A percentile compares a stretch with the other conserved stretches of the same genome.
Evolutionary conservation across 139 green algal species (phyloP).

Genomic region (Zygnema circumcarinatum): DNA sequence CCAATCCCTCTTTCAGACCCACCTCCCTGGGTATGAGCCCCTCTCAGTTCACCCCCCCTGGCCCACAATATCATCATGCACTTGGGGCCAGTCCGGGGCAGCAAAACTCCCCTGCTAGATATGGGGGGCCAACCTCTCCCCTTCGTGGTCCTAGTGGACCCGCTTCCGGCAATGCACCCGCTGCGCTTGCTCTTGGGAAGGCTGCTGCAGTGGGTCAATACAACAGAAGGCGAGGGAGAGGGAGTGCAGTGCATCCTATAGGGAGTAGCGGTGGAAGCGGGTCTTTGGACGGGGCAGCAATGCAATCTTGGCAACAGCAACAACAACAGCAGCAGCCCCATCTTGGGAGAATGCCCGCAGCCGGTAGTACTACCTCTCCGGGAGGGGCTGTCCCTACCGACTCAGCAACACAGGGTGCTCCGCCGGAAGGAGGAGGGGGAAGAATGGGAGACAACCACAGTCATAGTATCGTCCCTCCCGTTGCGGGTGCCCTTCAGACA

Average conservation of each 20-base stretch:
- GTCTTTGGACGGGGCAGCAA: neutral
- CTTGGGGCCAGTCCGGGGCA: neutral
- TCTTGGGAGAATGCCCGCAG: neutral
- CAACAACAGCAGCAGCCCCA: neutral
- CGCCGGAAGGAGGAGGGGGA: neutral
- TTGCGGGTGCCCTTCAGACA: neutral
- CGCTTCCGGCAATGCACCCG: neutral
- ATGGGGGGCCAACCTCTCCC: neutral
- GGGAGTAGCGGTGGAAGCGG: constrained; percentile 1
- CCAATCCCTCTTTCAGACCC: neutral
- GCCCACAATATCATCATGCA: neutral
- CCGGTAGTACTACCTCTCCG: neutral
- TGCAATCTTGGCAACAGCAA: neutral
- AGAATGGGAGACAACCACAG: neutral
- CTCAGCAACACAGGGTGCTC: neutral
- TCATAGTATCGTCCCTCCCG: neutral
- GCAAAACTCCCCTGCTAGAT: neutral
- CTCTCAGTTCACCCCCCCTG: constrained; percentile 37
- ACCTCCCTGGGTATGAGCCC: constrained; percentile 31
- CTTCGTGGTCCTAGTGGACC: neutral
- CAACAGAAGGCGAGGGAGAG: constrained; percentile 26
- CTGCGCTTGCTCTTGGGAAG: constrained; percentile 20
- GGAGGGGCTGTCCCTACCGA: neutral
- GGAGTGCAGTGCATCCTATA: constrained; percentile 8
- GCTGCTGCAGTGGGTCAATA: constrained; percentile 40